Percentiles rank a stretch among this genome's conserved stretches.
These are phyloP conservation scores for Apiospora phragmitis DNA, from an alignment of 2,329 filamentous ascomycete species.

Conservation along the genomic window DNA sequence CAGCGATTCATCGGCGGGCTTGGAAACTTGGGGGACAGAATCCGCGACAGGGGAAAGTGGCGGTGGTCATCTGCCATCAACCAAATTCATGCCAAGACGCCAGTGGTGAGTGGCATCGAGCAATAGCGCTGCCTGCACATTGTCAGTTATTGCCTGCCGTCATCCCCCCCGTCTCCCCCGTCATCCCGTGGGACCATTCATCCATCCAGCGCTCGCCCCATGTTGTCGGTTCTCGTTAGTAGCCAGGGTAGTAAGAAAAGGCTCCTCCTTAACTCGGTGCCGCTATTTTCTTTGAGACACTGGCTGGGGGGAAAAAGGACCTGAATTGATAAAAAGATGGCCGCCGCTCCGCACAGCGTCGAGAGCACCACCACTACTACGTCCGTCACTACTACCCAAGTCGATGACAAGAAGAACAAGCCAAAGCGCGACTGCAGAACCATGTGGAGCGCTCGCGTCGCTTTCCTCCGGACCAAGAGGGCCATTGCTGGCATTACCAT, in stretches of 20 bases:
- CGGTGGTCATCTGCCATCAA: background rate
- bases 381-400: background rate
- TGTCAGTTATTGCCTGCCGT: background rate
- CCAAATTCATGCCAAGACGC: background rate
- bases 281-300: background rate
- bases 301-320: background rate
- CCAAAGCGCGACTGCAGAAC: slow-evolving; percentile 4
- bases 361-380: background rate
- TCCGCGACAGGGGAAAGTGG: background rate
- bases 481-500: slow-evolving; percentile 11
- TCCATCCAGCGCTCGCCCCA: background rate
- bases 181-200: background rate
- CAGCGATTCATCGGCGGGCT: background rate
- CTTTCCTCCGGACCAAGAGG: slow-evolving; percentile 15
- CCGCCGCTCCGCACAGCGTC: background rate
- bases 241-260: background rate
- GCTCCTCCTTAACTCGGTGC: background rate
- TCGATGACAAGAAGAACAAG: background rate
- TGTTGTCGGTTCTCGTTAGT: background rate
- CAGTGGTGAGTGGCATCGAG: background rate
- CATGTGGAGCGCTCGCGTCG: slow-evolving; percentile 14
- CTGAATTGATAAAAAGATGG: background rate
- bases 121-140: background rate
- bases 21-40: background rate
- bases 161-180: background rate